A percentile compares a stretch with the other conserved stretches of the same genome.
Evolutionary conservation across 2,329 filamentous ascomycete species (phyloP).

Genomic region (Diaporthe australafricana): DNA sequence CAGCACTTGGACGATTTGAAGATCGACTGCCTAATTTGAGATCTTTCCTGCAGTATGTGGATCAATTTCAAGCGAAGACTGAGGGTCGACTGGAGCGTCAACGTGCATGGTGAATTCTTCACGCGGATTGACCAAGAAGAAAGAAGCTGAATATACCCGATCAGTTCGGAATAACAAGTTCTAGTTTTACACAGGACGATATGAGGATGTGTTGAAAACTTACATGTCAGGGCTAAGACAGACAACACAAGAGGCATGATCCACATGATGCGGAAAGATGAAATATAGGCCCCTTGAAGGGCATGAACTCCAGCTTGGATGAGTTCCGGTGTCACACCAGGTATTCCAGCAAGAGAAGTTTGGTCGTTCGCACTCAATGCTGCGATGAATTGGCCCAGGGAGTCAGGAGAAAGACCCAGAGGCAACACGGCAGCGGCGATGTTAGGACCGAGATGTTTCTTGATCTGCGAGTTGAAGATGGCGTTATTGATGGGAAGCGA

Average conservation of each 20-base stretch:
- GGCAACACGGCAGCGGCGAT: neutral
- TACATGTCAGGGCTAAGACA: neutral
- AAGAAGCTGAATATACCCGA: neutral
- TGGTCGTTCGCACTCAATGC: neutral
- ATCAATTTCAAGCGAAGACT: neutral
- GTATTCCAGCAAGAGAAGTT: neutral
- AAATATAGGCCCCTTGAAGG: neutral
- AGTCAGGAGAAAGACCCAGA: neutral
- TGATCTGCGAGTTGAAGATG: neutral
- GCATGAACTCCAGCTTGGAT: neutral
- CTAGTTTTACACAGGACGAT: too few relatives aligned
- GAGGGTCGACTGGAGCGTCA: neutral
- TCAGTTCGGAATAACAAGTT: neutral
- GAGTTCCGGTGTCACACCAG: neutral
- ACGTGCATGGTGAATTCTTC: constrained; percentile 9
- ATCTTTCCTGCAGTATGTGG: neutral
- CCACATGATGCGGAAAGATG: neutral
- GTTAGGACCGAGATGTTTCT: neutral
- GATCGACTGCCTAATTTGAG: neutral
- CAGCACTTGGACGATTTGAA: too few relatives aligned
- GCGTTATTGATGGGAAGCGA: constrained; percentile 4
- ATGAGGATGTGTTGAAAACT: neutral
- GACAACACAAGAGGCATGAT: neutral
- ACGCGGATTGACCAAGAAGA: neutral
- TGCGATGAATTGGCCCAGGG: neutral